These are phyloP conservation scores for Lycium ferocissimum DNA, from an alignment of 257 asterid genomes.

Conservation along the genomic window DNA sequence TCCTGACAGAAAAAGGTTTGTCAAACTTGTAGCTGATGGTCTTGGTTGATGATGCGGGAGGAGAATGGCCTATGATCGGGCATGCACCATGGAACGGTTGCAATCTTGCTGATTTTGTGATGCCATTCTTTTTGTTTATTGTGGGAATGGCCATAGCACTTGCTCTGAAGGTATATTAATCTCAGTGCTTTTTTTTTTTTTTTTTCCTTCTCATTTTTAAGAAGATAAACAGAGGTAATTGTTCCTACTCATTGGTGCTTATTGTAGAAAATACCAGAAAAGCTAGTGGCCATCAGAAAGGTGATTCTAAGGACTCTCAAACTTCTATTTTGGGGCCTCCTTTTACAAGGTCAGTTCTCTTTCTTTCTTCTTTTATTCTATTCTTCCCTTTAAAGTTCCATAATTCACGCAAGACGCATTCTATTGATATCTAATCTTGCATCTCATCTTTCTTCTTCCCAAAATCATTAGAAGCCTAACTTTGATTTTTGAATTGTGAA, in stretches of 20 bases:
- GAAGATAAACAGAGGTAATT: background rate
- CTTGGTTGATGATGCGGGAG: slow-evolving; percentile 87
- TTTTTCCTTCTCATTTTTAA: background rate
- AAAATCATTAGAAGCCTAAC: background rate
- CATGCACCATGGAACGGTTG: slow-evolving; percentile 93
- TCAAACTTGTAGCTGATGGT: slow-evolving; percentile 60
- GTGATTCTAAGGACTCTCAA: slow-evolving; percentile 71
- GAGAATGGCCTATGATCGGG: slow-evolving; percentile 72
- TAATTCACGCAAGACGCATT: background rate
- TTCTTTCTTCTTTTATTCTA: background rate
- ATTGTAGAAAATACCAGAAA: slow-evolving; percentile 59
- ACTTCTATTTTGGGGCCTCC: slow-evolving; percentile 82
- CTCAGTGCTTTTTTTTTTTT: background rate
- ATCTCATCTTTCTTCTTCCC: background rate
- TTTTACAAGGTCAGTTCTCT: slow-evolving; percentile 69
- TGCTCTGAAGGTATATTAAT: slow-evolving; percentile 61
- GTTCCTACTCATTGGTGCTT: slow-evolving; percentile 22
- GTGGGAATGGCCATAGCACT: slow-evolving; percentile 85
- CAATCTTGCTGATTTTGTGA: slow-evolving; percentile 85
- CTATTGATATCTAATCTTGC: background rate
- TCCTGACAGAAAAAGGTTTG: slow-evolving; percentile 3
- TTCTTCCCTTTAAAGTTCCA: slow-evolving; percentile 14
- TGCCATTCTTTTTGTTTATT: slow-evolving; percentile 83
- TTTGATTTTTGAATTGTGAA: slow-evolving; percentile 37
- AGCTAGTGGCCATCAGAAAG: slow-evolving; percentile 52